A percentile compares a stretch with the other conserved stretches of the same genome.
Conservation (phyloP, 495 filamentous ascomycete species). For the Ramalina intermedia region DNA sequence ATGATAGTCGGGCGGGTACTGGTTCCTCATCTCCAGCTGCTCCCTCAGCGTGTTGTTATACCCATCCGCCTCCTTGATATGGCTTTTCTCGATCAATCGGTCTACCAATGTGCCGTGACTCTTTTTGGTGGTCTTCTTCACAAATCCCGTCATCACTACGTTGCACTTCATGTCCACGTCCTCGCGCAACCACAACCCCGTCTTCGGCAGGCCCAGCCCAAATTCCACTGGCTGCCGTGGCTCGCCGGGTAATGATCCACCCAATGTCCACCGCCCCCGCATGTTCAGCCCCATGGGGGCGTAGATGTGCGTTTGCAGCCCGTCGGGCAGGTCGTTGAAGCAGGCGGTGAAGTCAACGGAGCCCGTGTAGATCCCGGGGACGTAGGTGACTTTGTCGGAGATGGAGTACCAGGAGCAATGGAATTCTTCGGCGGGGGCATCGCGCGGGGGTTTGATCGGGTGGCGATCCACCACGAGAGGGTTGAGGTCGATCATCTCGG, state of each 20-base stretch:
- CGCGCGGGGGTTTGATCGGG: conserved; percentile 43
- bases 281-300: conserved; percentile 57
- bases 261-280: conserved; percentile 49
- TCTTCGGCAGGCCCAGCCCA: conserved; percentile 41
- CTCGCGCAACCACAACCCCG: conserved; percentile 60
- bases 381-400: conserved; percentile 48
- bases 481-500: conserved; percentile 69
- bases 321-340: conserved; percentile 54
- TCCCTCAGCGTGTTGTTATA: conserved; percentile 10
- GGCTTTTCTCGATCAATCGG: conserved; percentile 45
- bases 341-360: conserved; percentile 60
- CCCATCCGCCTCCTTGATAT: conserved; percentile 13
- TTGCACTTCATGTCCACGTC: conserved; percentile 69
- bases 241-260: conserved; percentile 51
- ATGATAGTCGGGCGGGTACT: conserved; percentile 6
- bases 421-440: conserved; percentile 50
- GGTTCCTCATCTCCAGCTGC: conserved; percentile 2
- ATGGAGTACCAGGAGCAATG: conserved; percentile 58
- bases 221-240: conserved; percentile 41
- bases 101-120: conserved; percentile 52
- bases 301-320: conserved; percentile 61
- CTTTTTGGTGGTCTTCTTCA: conserved; percentile 62
- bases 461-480: conserved; percentile 59
- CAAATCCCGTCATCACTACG: conserved; percentile 52
- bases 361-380: conserved; percentile 48